phyloP scores from a whole-genome alignment of 2,329 filamentous ascomycete species.

The Paraphoma chrysanthemicola region DNA sequence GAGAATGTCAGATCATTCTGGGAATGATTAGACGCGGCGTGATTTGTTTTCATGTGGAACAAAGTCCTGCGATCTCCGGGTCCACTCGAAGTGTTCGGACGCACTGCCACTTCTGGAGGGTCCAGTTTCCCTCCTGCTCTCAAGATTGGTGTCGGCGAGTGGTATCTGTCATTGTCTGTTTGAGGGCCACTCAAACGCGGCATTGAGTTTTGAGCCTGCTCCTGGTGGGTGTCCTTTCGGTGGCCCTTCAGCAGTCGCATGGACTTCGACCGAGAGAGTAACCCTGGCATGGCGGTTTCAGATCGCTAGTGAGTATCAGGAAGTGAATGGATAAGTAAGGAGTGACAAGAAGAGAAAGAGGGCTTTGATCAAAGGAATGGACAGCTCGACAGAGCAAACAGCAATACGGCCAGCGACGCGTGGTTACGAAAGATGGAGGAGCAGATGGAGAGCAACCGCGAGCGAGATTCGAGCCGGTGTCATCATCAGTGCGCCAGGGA shows the following conservation, averaged over 20 bases:
- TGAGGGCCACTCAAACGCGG: constrained; percentile 30
- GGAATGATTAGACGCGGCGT: constrained; percentile 30
- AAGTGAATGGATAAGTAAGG: constrained; percentile 27
- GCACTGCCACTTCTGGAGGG: constrained; percentile 38
- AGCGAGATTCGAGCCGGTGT: constrained; percentile 29
- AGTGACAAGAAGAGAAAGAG: constrained; percentile 26
- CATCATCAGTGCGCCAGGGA: constrained; percentile 26
- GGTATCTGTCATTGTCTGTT: constrained; percentile 42
- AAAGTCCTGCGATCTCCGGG: constrained; percentile 40
- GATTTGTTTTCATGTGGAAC: constrained; percentile 46
- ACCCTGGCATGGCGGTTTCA: constrained; percentile 49
- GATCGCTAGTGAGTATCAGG: constrained; percentile 42
- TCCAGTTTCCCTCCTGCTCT: constrained; percentile 33
- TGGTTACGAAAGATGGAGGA: constrained; percentile 20
- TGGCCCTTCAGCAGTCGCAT: constrained; percentile 43
- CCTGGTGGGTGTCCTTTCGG: constrained; percentile 40
- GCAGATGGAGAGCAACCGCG: constrained; percentile 22
- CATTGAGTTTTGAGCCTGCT: constrained; percentile 27
- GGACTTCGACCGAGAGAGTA: constrained; percentile 48
- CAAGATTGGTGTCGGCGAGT: constrained; percentile 34
- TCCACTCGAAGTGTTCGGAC: constrained; percentile 45
- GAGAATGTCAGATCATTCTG: constrained; percentile 34
- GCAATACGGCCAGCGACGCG: constrained; percentile 26
- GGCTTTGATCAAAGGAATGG: constrained; percentile 44
- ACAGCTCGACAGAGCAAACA: constrained; percentile 49